Evolutionary conservation across 768 basidiomycete species (phyloP), one percentile per base, ranked within the genome.

Genomic region (Pleurotus pulmonarius): DNA sequence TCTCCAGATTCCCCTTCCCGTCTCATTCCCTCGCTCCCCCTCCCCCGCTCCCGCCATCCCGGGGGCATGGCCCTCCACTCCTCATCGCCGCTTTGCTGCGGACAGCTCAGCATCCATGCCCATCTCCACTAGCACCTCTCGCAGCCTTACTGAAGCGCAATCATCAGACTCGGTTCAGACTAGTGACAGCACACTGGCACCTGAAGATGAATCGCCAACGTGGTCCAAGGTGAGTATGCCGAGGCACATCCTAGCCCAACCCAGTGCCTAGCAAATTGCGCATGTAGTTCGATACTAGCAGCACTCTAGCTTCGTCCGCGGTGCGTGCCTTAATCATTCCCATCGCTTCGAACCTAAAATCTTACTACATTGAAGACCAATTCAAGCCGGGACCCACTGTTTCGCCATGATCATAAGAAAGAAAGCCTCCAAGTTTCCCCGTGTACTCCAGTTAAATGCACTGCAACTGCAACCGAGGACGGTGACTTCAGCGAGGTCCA

Each of bases 41-140:
- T 70, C 59, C 60, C 70, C 62, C 55, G 75, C 58, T 57, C 72
- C 67, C 55, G 44, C 56, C 15, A 38, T 79, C 26, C 80, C 80
- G 34, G 79, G 78, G 44, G 78, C 78, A 3, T 80, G 77, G 77
- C 77, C 79, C 2, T 29, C 58, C 56, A 67, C 63, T 7, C 56
- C 59, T 61, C 63, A 43, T 38, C 34, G 54, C 18, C 60, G 22
- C 29, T 34, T 34, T 11, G 29, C 29, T 34, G 29, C 29, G 29
- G 29, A 34, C 29, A 34, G 29, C 29, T 34, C 29, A 34, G 9
- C 11, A 11, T 34, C 29, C 1, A 34, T 34, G 29, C 11, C 29
- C 29, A 20, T 34, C 22, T 24, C 25, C 20, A 12, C 25, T 5
- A 26, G 48, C 22, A 15, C 20, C 48, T 20, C 25, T 49, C 26